Percentiles rank a stretch among this genome's conserved stretches.
These are phyloP conservation scores for Fusarium mangiferae DNA, from an alignment of 2,329 filamentous ascomycete species.

Conservation along the genomic window DNA sequence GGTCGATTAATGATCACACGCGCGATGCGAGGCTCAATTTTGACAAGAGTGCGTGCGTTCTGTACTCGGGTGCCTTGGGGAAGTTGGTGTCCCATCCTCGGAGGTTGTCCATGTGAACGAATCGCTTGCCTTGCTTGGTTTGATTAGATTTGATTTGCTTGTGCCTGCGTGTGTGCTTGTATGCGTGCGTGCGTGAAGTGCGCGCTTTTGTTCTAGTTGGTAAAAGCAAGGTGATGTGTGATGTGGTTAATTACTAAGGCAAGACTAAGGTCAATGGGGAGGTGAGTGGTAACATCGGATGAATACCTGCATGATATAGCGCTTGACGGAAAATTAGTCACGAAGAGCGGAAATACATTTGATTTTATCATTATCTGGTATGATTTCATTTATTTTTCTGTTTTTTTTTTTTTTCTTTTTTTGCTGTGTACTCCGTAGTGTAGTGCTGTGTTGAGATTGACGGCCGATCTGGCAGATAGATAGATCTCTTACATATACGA, in stretches of 20 bases:
- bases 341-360: background rate
- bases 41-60: background rate
- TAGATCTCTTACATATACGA: conserved; percentile 21
- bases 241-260: conserved; percentile 23
- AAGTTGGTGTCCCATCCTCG: conserved; percentile 11
- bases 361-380: background rate
- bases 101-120: conserved; percentile 31
- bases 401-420: too few species aligned
- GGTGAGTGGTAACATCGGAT: conserved; percentile 36
- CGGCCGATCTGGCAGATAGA: background rate
- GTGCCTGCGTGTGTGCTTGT: background rate
- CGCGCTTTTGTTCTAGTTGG: background rate
- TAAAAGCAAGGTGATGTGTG: conserved; percentile 18
- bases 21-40: conserved; percentile 15
- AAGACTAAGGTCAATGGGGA: conserved; percentile 24
- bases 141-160: background rate
- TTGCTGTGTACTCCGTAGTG: too few species aligned
- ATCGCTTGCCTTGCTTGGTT: conserved; percentile 5
- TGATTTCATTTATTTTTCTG: background rate
- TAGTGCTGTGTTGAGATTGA: background rate
- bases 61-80: background rate
- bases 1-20: conserved; percentile 40
- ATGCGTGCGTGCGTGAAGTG: background rate
- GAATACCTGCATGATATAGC: conserved; percentile 28
- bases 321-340: conserved; percentile 13